These are phyloP conservation scores for Lichtheimia corymbifera DNA, from an alignment of 371 early-diverging fungal genomes.

Conservation along the genomic window DNA sequence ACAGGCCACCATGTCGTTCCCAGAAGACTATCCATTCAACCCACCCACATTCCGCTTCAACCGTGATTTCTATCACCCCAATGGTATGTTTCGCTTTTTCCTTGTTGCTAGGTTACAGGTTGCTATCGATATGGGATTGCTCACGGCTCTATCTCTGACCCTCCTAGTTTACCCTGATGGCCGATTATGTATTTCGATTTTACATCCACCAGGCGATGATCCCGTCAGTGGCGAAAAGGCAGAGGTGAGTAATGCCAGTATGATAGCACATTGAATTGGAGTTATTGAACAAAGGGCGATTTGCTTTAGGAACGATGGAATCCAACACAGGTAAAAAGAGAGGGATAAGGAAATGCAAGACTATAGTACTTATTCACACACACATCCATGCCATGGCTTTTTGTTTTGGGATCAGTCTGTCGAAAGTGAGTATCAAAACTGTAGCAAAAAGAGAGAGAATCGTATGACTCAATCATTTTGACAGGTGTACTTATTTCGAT, in stretches of 20 bases:
- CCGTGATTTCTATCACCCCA: slow-evolving; percentile 75
- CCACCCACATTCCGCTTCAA: slow-evolving; percentile 85
- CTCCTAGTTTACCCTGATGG: slow-evolving; percentile 78
- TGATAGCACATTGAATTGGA: background rate
- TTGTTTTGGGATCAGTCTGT: slow-evolving; percentile 28
- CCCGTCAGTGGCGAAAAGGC: slow-evolving; percentile 84
- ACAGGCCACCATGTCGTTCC: slow-evolving; percentile 59
- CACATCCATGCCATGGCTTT: background rate
- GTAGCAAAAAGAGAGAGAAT: too few species aligned
- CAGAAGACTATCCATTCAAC: slow-evolving; percentile 56
- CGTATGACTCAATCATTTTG: too few species aligned
- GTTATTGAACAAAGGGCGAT: background rate
- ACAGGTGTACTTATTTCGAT: slow-evolving; percentile 3
- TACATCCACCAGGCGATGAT: slow-evolving; percentile 78
- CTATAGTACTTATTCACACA: background rate
- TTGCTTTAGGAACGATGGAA: slow-evolving; percentile 80
- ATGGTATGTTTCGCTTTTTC: slow-evolving; percentile 47
- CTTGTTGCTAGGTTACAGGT: background rate
- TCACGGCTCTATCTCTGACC: too few species aligned
- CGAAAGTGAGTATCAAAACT: slow-evolving; percentile 36
- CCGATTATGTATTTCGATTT: slow-evolving; percentile 83
- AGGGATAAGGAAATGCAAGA: background rate
- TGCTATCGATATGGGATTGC: background rate
- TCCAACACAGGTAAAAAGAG: slow-evolving; percentile 76
- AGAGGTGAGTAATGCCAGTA: slow-evolving; percentile 37